A percentile compares a stretch with the other conserved stretches of the same genome.
These are phyloP conservation scores for Fraxinus pennsylvanica DNA, from an alignment of 257 asterid species.

Conservation along the genomic window DNA sequence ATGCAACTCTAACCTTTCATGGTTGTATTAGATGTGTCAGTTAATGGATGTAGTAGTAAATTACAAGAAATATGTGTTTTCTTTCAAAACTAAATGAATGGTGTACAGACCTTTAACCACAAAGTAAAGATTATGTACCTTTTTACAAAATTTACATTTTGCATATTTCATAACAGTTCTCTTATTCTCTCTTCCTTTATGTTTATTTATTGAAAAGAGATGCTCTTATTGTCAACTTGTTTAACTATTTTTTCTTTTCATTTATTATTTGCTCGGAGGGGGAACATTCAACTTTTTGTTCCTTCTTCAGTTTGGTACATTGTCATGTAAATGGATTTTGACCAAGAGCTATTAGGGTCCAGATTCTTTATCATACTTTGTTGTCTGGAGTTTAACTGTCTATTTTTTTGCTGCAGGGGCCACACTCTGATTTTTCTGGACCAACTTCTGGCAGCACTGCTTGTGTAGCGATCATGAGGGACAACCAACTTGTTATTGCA, in stretches of 20 bases:
- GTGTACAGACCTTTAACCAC: no score
- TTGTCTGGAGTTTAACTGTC: no score
- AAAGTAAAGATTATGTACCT: no score
- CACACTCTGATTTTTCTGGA: constrained; percentile 92
- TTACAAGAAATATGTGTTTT: neutral
- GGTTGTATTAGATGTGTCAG: neutral
- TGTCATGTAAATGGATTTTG: neutral
- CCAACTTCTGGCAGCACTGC: constrained; percentile 96
- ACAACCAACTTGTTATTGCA: constrained; percentile 77
- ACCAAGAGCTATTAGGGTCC: neutral
- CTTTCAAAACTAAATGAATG: neutral
- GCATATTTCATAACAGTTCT: no score
- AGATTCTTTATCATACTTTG: neutral
- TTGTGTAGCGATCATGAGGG: constrained; percentile 84
- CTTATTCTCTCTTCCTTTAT: no score
- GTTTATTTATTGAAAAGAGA: no score
- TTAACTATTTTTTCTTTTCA: no score
- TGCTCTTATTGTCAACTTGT: no score
- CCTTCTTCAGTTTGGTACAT: neutral
- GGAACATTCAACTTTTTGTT: no score
- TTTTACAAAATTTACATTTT: no score
- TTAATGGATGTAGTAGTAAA: neutral
- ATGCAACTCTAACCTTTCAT: neutral
- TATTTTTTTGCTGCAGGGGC: constrained; percentile 59
- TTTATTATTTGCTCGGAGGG: no score